Conservation (phyloP, 2,329 filamentous ascomycete genomes). For the Blastomyces silverae region DNA sequence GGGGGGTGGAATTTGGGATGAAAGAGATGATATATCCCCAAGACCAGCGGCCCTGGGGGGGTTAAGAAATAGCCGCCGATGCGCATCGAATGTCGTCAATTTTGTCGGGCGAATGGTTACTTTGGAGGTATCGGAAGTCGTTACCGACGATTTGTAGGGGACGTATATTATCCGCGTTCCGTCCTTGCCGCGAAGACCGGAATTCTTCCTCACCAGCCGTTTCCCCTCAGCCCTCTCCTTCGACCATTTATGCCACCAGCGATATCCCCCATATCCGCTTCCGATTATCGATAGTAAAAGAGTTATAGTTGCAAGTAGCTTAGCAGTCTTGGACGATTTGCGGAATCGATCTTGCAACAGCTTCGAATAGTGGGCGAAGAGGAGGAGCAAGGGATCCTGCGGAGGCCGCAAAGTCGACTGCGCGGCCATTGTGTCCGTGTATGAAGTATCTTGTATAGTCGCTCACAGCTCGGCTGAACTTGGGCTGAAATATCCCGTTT, state of each 20-base stretch:
- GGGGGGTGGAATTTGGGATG: conserved; percentile 66
- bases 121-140: conserved; percentile 62
- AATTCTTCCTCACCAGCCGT: conserved; percentile 81
- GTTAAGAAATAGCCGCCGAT: conserved; percentile 85
- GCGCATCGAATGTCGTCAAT: conserved; percentile 89
- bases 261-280: conserved; percentile 68
- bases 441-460: background rate
- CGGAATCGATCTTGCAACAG: conserved; percentile 49
- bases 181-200: conserved; percentile 87
- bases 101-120: conserved; percentile 89
- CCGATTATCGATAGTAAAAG: conserved; percentile 73
- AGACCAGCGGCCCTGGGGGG: conserved; percentile 77
- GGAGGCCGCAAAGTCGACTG: conserved; percentile 71
- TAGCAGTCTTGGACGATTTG: conserved; percentile 62
- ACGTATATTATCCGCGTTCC: conserved; percentile 93
- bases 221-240: conserved; percentile 76
- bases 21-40: conserved; percentile 53
- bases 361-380: conserved; percentile 48
- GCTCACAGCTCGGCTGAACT: background rate
- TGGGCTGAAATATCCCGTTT: conserved; percentile 7
- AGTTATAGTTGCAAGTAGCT: conserved; percentile 67
- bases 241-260: conserved; percentile 65
- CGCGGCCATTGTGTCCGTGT: conserved; percentile 59
- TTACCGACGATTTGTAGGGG: conserved; percentile 58
- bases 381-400: conserved; percentile 59